A percentile compares a stretch with the other conserved stretches of the same genome.
These are phyloP conservation scores for Sphaerulina populicola DNA, from an alignment of 2,329 filamentous ascomycete species.

Conservation along the genomic window DNA sequence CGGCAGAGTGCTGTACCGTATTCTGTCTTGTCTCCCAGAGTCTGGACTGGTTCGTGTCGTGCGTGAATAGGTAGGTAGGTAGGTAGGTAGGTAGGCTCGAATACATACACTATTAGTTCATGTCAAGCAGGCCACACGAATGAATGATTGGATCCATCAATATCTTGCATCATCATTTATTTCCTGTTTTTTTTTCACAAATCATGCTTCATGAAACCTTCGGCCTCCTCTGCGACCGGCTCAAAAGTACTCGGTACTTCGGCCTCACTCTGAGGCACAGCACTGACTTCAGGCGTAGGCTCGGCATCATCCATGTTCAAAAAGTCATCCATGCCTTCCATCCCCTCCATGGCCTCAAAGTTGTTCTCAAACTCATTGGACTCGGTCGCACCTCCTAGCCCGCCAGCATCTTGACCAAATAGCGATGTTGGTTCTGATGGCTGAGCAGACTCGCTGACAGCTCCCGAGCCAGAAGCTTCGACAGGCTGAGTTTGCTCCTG, in stretches of 20 bases:
- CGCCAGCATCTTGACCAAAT: constrained; percentile 6
- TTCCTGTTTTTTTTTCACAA: constrained; percentile 11
- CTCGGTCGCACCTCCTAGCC: neutral
- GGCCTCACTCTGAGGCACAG: constrained; percentile 2
- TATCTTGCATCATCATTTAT: too few species aligned
- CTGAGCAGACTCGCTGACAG: constrained; percentile 1
- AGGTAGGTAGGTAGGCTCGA: too few species aligned
- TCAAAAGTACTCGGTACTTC: constrained; percentile 9
- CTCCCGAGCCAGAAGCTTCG: neutral
- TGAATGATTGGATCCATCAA: too few species aligned
- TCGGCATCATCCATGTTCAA: constrained; percentile 8
- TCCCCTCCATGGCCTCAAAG: constrained; percentile 9
- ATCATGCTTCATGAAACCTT: constrained; percentile 29
- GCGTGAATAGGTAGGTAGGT: too few species aligned
- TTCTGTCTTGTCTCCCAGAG: too few species aligned
- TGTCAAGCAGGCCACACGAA: too few species aligned
- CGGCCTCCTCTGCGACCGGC: constrained; percentile 21
- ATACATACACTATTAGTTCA: too few species aligned
- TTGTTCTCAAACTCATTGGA: constrained; percentile 7
- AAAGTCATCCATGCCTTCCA: constrained; percentile 9
- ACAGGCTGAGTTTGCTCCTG: constrained; percentile 2
- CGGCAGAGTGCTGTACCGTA: too few species aligned
- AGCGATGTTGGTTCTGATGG: constrained; percentile 4
- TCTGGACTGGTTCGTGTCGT: too few species aligned
- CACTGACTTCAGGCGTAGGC: constrained; percentile 4